Evolutionary conservation across 1,139 yeast genomes (phyloP), one percentile per base, ranked within the genome.

Genomic region (Komagataea norvegica): DNA sequence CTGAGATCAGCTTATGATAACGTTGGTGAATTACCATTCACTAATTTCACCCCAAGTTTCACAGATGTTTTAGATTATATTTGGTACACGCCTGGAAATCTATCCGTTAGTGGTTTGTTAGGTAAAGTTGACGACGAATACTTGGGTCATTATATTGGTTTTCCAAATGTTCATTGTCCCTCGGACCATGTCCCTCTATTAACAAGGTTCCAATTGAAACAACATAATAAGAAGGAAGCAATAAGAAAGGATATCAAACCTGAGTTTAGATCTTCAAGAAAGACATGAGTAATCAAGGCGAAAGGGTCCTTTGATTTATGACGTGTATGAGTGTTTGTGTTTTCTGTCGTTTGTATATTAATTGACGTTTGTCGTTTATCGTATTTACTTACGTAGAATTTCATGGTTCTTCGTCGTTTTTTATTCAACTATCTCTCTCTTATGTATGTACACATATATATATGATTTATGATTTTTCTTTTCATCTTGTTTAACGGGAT

Each of bases 11-110:
- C 96, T 7, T 93, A 93, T 60, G 79, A 80, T 31, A 71, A 75
- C 42, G 73, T 89, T 52, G 93, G 91, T 17, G 97, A 89, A 62
- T 72, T 93, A 47, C 95, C 96, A 32, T 89, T 89, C 59, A 91
- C 98, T 11, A 93, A 91, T 62, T 82, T 81, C 60, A 80, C 97
- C 0, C 98, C 99, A 25, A 78, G 83, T 30, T 93, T 91, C 64
- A 87, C 94, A 3, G 89, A 88, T 52, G 89, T 81, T 31, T 87
- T 93, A 62, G 99, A 93, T 64, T 91, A 91, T 60, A 81, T 93
- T 44, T 93, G 97, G 96, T 88, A 85, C 61, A 76, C 95, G 3
- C 82, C 95, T 11, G 71, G 80, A 9, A 70, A 79, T 8, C 68
- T 93, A 46, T 77, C 82, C 45, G 95, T 91, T 8, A 80, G 79